Evolutionary conservation across 1,284 basidiomycete genomes (phyloP).

Genomic region (Tetrapyrgos nigripes): DNA sequence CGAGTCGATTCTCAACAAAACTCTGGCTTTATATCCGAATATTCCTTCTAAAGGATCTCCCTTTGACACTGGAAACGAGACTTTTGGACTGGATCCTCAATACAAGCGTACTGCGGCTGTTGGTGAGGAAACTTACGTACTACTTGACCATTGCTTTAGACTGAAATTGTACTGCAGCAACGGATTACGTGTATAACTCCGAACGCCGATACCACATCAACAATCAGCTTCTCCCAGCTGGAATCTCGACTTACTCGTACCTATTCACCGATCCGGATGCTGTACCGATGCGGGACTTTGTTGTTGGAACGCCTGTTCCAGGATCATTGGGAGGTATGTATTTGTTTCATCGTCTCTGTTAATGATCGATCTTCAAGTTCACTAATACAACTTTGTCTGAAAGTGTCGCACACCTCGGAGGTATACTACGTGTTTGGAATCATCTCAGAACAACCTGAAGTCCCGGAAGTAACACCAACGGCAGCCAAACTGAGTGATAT

Average conservation of each 20-base stretch:
- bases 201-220: slow-evolving; percentile 48
- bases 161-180: not conserved
- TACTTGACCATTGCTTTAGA: too few species aligned
- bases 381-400: too few species aligned
- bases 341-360: too few species aligned
- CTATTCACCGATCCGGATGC: not conserved
- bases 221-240: slow-evolving; percentile 30
- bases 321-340: too few species aligned
- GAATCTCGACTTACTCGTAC: not conserved
- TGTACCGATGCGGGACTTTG: not conserved
- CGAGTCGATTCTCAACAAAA: too few species aligned
- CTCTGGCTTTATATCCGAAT: not conserved
- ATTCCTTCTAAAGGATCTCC: not conserved
- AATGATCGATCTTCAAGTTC: too few species aligned
- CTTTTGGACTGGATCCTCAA: not conserved
- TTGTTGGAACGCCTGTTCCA: too few species aligned
- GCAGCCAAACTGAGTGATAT: too few species aligned
- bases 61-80: not conserved
- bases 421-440: too few species aligned
- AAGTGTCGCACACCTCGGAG: too few species aligned
- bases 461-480: too few species aligned
- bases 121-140: not conserved
- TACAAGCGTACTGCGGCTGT: not conserved
- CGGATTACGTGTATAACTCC: slow-evolving; percentile 27
- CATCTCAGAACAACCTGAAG: too few species aligned